phyloP scores from a whole-genome alignment of 1,139 yeast species.

The Pichia sp. region DNA sequence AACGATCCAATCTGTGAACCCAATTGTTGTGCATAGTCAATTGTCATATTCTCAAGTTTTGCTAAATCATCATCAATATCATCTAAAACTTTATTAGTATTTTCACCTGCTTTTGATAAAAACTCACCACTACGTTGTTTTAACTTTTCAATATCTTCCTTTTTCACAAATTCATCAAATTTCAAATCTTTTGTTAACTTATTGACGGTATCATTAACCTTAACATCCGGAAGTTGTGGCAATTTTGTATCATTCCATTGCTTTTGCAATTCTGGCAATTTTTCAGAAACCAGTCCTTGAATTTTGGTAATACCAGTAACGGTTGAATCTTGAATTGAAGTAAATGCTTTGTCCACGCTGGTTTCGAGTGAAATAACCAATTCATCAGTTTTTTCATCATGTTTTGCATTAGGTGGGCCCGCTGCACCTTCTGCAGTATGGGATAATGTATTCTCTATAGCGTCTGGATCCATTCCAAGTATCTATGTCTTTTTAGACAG shows the following conservation, averaged over 20 bases:
- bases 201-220: constrained; percentile 15
- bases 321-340: constrained; percentile 39
- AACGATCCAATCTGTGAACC: constrained; percentile 42
- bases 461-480: constrained; percentile 13
- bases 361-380: constrained; percentile 44
- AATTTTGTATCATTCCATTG: constrained; percentile 12
- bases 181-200: constrained; percentile 30
- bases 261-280: constrained; percentile 23
- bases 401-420: constrained; percentile 3
- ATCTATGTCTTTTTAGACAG: not conserved
- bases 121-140: constrained; percentile 34
- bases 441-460: constrained; percentile 10
- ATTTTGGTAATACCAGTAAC: constrained; percentile 34
- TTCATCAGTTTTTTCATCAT: constrained; percentile 38
- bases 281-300: constrained; percentile 25
- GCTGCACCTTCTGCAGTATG: constrained; percentile 1
- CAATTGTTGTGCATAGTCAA: constrained; percentile 44
- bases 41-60: constrained; percentile 57
- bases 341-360: constrained; percentile 49
- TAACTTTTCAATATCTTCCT: constrained; percentile 33
- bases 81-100: constrained; percentile 58
- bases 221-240: constrained; percentile 20
- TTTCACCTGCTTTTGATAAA: constrained; percentile 31
- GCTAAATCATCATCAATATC: constrained; percentile 63
- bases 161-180: constrained; percentile 19